Base-by-base conservation (phyloP, 2,329 filamentous ascomycete genomes). In the Coniochaeta sp. region DNA sequence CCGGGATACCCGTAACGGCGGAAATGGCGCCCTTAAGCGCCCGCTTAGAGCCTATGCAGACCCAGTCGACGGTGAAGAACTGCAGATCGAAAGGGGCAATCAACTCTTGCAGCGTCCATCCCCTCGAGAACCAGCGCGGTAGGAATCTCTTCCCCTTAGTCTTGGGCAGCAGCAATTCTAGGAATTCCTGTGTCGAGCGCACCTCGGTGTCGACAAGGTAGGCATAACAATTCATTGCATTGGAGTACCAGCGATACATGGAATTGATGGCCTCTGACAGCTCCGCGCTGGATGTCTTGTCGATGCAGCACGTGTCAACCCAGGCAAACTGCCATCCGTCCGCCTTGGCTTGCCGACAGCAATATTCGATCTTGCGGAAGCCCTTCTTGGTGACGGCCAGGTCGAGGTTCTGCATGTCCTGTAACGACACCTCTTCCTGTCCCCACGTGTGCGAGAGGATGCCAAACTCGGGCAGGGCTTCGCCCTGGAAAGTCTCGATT, bases 261-360 rank as follows among this genome's bases (percentile, higher is more conserved):
- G 57, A 58, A 17, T 58, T 58, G 38, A 58, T 58, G 24, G 57
- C 57, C 57, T 58, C 57, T 9, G 36, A 44, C 22, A 58, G 57
- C 38, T 58, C 57, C 5, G 57, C 57, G 43, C 57, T 58, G n/a
- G 36, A 44, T 2, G 36, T 58, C 38, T 58, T 58, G 57, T 58
- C 38, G 57, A 58, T 58, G 22, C 57, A 58, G 57, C 57, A 58
- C 24, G 57, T 58, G 31, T 58, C 57, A 11, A 58, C 26, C 57
- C 57, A 58, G 19, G 43, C 43, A 47, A 47, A 47, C 19, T 47
- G 19, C 43, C 43, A 47, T 12, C 43, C 43, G 22, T 47, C 43
- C 5, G 43, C 43, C 22, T 26, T 47, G 43, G 43, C 43, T 12
- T 47, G 43, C 19, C 22, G 43, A 22, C 43, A 47, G 43, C 43